Conservation (phyloP, 1,139 yeast species). For the Yamadazyma aaseri region DNA sequence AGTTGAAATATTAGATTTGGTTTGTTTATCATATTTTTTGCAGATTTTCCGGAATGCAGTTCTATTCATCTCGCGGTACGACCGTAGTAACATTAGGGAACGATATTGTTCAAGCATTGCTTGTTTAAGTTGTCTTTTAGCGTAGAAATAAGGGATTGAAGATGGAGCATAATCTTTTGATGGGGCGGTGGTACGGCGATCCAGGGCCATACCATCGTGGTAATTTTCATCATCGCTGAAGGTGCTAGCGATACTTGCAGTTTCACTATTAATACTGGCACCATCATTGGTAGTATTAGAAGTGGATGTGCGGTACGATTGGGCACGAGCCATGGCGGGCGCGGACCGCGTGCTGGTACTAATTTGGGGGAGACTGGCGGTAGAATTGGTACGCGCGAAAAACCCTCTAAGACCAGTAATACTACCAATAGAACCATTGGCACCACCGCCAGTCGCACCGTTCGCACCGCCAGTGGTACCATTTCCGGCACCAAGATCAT, state of each 20-base stretch:
- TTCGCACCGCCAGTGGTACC: background rate
- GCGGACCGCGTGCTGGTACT: no score
- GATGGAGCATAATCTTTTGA: constrained; percentile 26
- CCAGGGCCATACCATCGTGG: background rate
- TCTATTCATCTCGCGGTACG: constrained; percentile 73
- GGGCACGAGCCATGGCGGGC: no score
- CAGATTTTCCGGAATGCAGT: constrained; percentile 88
- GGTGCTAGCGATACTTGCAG: background rate
- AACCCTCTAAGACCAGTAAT: background rate
- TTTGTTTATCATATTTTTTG: constrained; percentile 83
- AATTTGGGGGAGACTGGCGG: background rate
- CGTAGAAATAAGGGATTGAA: constrained; percentile 65
- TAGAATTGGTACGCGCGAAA: background rate
- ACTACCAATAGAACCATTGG: background rate
- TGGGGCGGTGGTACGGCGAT: no score
- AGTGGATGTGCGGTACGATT: no score
- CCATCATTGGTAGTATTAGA: background rate
- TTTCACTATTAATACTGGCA: background rate
- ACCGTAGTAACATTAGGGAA: constrained; percentile 71
- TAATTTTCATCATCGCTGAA: background rate
- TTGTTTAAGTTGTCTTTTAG: constrained; percentile 69
- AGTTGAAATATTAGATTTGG: constrained; percentile 47
- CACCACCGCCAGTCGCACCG: background rate
- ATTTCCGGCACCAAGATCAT: constrained; percentile 3
- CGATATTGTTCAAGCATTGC: constrained; percentile 83